These are phyloP conservation scores for Linnemannia schmuckeri DNA, from an alignment of 192 early-diverging fungal genomes.

Conservation along the genomic window DNA sequence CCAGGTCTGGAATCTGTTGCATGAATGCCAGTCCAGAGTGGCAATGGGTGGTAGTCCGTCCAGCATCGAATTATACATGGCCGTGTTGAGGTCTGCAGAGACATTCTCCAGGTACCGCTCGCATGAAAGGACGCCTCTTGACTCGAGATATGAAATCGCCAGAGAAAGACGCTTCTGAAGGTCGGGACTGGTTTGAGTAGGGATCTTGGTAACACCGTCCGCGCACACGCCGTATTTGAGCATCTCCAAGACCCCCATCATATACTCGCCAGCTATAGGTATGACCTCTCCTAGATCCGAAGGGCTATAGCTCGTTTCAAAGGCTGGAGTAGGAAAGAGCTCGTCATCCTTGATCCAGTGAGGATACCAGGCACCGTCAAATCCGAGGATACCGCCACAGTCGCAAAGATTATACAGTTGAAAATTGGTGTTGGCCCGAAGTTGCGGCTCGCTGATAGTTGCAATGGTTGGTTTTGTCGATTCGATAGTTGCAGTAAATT, in stretches of 20 bases:
- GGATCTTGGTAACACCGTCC: neutral
- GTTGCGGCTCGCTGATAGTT: neutral
- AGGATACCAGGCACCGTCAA: neutral
- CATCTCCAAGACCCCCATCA: constrained; percentile 34
- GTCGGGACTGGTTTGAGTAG: neutral
- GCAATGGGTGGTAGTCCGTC: neutral
- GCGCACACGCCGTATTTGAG: constrained; percentile 25
- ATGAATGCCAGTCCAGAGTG: neutral
- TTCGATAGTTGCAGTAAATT: neutral
- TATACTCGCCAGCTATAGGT: constrained; percentile 7
- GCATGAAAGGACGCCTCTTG: neutral
- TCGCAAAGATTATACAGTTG: constrained; percentile 31
- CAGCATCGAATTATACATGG: neutral
- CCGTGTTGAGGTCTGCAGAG: neutral
- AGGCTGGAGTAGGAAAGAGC: neutral
- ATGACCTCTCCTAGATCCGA: neutral
- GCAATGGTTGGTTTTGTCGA: neutral
- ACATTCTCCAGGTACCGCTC: neutral
- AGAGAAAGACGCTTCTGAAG: neutral
- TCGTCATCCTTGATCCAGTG: constrained; percentile 18
- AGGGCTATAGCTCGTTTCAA: neutral
- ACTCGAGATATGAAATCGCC: constrained; percentile 14
- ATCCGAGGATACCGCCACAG: constrained; percentile 24
- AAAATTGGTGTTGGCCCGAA: neutral
- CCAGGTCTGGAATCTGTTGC: neutral